phyloP scores from a whole-genome alignment of 139 green algal genomes.

The Spirogloea muscicola region DNA sequence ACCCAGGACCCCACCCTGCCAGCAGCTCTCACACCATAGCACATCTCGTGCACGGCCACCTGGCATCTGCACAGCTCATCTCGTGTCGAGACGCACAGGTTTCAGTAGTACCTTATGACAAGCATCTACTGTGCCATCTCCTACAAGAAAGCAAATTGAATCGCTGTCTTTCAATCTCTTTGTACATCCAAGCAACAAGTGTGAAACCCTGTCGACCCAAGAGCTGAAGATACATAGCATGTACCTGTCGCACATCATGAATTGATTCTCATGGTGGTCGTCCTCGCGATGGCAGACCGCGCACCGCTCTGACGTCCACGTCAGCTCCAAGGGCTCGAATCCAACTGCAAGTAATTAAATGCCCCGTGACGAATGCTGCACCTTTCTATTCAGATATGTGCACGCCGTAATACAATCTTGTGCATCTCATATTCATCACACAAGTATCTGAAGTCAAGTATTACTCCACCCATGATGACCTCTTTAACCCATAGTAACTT shows the following conservation, averaged over 20 bases:
- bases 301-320: conserved; percentile 32
- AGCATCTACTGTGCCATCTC: background rate
- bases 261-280: conserved; percentile 21
- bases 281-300: conserved; percentile 31
- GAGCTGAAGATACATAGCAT: background rate
- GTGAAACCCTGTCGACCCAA: background rate
- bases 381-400: no score
- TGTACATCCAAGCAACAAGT: background rate
- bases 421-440: no score
- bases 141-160: conserved; percentile 6
- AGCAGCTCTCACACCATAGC: conserved; percentile 12
- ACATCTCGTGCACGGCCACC: conserved; percentile 38
- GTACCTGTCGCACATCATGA: conserved; percentile 29
- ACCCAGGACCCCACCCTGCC: conserved; percentile 4
- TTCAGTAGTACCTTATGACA: background rate
- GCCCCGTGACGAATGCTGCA: no score
- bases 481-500: no score
- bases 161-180: background rate
- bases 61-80: conserved; percentile 26
- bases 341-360: conserved; percentile 18
- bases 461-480: no score
- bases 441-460: no score
- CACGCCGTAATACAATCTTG: no score
- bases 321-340: conserved; percentile 25
- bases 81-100: background rate